A percentile compares a stretch with the other conserved stretches of the same genome.
These are phyloP conservation scores for Scheffersomyces illinoinensis DNA, from an alignment of 1,139 yeast genomes.

Conservation along the genomic window DNA sequence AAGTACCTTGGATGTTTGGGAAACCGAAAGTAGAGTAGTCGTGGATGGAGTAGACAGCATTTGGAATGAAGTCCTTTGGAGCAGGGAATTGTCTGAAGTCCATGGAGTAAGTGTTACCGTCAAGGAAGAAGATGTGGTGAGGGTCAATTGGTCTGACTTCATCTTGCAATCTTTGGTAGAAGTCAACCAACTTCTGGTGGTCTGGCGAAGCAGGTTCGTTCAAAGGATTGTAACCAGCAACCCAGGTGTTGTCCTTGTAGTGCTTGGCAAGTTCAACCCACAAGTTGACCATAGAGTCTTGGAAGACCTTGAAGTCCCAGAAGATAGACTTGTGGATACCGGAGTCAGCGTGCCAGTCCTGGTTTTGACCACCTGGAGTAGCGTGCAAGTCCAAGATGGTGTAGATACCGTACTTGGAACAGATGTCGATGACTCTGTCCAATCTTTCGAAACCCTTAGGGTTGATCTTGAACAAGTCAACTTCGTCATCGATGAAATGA, in stretches of 20 bases:
- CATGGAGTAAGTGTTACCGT: conserved; percentile 49
- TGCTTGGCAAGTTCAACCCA: conserved; percentile 43
- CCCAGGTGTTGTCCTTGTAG: conserved; percentile 42
- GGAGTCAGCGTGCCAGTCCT: conserved; percentile 51
- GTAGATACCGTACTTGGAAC: conserved; percentile 40
- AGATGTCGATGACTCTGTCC: conserved; percentile 39
- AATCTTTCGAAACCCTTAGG: conserved; percentile 41
- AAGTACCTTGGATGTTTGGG: conserved; percentile 33
- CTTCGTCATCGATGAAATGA: conserved; percentile 43
- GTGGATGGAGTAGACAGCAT: conserved; percentile 48
- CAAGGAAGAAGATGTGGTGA: conserved; percentile 45
- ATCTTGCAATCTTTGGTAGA: conserved; percentile 33
- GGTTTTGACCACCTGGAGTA: conserved; percentile 51
- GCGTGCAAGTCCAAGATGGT: conserved; percentile 48
- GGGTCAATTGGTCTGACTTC: conserved; percentile 41
- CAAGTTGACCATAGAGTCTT: conserved; percentile 40
- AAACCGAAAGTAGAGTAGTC: conserved; percentile 44
- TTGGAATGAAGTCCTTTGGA: conserved; percentile 26
- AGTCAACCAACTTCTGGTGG: conserved; percentile 36
- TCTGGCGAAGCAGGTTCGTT: conserved; percentile 47
- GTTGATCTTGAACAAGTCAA: conserved; percentile 36
- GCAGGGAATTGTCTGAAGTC: conserved; percentile 46
- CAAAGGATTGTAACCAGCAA: conserved; percentile 51
- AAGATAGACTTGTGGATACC: conserved; percentile 43
- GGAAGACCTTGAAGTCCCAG: conserved; percentile 48